Evolutionary conservation across 257 asterid genomes (phyloP).

Genomic region (Mentha longifolia): DNA sequence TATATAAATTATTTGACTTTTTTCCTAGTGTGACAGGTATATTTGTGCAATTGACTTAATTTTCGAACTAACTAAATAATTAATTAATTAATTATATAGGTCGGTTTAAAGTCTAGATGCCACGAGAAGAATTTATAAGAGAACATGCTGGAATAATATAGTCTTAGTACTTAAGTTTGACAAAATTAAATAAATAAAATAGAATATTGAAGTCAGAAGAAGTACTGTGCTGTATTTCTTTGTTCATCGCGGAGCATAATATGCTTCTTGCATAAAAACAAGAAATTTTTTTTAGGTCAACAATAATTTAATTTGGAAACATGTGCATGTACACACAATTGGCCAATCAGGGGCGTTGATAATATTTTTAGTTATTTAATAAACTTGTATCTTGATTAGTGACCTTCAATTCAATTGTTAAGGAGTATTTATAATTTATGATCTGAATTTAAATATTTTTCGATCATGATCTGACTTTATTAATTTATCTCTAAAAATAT

Average conservation of each 20-base stretch:
- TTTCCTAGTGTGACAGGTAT: slow-evolving; percentile 2
- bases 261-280: background rate
- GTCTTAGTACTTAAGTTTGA: background rate
- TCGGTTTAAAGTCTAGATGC: slow-evolving; percentile 1
- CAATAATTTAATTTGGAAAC: background rate
- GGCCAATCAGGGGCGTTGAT: background rate
- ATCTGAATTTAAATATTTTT: no score
- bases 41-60: slow-evolving; percentile 21
- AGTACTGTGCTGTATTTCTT: background rate
- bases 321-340: background rate
- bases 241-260: background rate
- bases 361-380: background rate
- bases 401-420: no score
- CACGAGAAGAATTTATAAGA: background rate
- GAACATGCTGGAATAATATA: slow-evolving; percentile 14
- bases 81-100: background rate
- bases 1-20: slow-evolving; percentile 20
- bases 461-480: no score
- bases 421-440: no score
- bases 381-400: no score
- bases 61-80: background rate
- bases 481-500: no score
- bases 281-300: background rate
- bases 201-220: background rate
- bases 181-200: no score